These are phyloP conservation scores for Dactylellina cionopaga DNA, from an alignment of 2,329 filamentous ascomycete species.

Conservation along the genomic window DNA sequence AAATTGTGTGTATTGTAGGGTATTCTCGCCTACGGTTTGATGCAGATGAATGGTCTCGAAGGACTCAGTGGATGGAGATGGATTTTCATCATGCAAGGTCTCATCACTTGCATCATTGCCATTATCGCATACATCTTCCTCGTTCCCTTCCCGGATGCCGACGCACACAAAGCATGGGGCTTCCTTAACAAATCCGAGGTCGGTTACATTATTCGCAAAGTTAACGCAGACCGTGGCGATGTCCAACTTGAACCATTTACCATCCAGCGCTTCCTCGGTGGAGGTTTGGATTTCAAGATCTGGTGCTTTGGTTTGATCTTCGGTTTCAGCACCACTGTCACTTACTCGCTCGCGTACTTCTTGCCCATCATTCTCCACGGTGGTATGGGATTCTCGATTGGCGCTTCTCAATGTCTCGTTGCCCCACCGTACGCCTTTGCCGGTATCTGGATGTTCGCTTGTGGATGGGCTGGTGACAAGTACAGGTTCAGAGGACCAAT, in stretches of 20 bases:
- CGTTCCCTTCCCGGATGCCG: slow-evolving; percentile 72
- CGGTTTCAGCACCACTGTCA: slow-evolving; percentile 75
- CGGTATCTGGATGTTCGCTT: slow-evolving; percentile 70
- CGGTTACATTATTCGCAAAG: slow-evolving; percentile 60
- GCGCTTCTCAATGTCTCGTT: slow-evolving; percentile 74
- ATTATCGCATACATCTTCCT: slow-evolving; percentile 68
- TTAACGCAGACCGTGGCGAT: slow-evolving; percentile 70
- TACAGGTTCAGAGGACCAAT: slow-evolving; percentile 74
- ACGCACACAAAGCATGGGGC: slow-evolving; percentile 60
- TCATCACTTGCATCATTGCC: slow-evolving; percentile 68
- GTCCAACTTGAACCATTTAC: slow-evolving; percentile 64
- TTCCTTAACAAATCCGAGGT: slow-evolving; percentile 68
- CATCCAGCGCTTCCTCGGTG: slow-evolving; percentile 72
- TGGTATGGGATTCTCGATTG: slow-evolving; percentile 72
- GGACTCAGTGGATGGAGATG: slow-evolving; percentile 67
- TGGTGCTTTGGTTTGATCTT: slow-evolving; percentile 66
- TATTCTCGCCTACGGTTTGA: slow-evolving; percentile 75
- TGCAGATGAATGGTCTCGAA: slow-evolving; percentile 61
- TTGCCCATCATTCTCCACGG: slow-evolving; percentile 76
- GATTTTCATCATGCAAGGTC: slow-evolving; percentile 58
- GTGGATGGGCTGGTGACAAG: slow-evolving; percentile 73
- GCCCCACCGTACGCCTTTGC: slow-evolving; percentile 76
- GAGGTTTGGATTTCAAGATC: slow-evolving; percentile 58
- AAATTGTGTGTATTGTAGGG: slow-evolving; percentile 75
- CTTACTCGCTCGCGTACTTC: slow-evolving; percentile 81